These are phyloP conservation scores for Sclerotinia nivalis DNA, from an alignment of 2,329 filamentous ascomycete species.

Conservation along the genomic window DNA sequence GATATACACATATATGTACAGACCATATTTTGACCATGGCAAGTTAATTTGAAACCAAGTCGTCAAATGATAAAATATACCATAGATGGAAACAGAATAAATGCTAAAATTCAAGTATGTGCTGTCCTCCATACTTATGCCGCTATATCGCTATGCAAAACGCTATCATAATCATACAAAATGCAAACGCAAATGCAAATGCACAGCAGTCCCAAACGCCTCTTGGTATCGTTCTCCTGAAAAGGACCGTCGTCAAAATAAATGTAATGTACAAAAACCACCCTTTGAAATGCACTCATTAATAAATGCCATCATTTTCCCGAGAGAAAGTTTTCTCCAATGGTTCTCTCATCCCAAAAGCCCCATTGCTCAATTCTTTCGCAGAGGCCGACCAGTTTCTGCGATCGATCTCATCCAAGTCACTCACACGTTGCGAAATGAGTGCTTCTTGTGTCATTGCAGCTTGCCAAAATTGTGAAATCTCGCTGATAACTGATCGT, in stretches of 20 bases:
- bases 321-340: slow-evolving; percentile 47
- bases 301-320: slow-evolving; percentile 37
- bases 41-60: background rate
- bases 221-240: slow-evolving; percentile 21
- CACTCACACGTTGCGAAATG: slow-evolving; percentile 33
- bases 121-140: slow-evolving; percentile 7
- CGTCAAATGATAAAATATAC: background rate
- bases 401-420: slow-evolving; percentile 22
- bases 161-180: slow-evolving; percentile 18
- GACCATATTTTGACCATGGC: background rate
- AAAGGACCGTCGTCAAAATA: slow-evolving; percentile 15
- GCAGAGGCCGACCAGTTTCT: slow-evolving; percentile 14
- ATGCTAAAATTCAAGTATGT: background rate
- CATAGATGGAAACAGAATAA: background rate
- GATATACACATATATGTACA: slow-evolving; percentile 4
- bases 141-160: slow-evolving; percentile 6
- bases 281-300: slow-evolving; percentile 19
- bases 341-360: slow-evolving; percentile 34
- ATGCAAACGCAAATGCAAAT: slow-evolving; percentile 3
- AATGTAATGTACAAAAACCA: slow-evolving; percentile 20
- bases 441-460: slow-evolving; percentile 49
- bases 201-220: slow-evolving; percentile 11
- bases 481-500: slow-evolving; percentile 55
- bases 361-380: slow-evolving; percentile 23
- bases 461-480: slow-evolving; percentile 61